Evolutionary conservation across 495 filamentous ascomycete genomes (phyloP).

Genomic region (Neurospora sp.): DNA sequence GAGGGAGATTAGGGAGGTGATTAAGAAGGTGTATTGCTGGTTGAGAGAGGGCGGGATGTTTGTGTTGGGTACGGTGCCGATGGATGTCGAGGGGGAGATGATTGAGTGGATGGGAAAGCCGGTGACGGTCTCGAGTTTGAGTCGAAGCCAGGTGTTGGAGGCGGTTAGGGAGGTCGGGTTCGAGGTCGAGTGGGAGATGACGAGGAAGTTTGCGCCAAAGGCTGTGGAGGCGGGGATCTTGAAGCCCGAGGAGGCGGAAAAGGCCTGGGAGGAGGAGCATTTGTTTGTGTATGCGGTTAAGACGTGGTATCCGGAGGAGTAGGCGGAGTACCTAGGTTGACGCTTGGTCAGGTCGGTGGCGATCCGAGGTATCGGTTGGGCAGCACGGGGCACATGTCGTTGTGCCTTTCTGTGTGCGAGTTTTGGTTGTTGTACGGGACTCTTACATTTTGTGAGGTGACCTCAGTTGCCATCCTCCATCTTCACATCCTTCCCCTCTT

Average conservation of each 20-base stretch:
- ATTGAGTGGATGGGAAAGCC: conserved; percentile 12
- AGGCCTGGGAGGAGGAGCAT: conserved; percentile 17
- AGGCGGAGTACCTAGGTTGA: not conserved
- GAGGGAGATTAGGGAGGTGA: conserved; percentile 1
- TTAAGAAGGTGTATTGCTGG: not conserved
- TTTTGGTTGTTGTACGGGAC: not conserved
- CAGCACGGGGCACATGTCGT: not conserved
- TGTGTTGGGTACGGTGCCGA: conserved; percentile 8
- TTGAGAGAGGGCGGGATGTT: conserved; percentile 11
- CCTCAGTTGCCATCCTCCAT: conserved; percentile 21
- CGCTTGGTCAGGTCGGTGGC: not conserved
- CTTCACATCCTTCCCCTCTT: not conserved
- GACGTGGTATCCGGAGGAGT: not conserved
- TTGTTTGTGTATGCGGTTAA: conserved; percentile 13
- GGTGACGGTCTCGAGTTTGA: conserved; percentile 7
- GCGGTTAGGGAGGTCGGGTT: conserved; percentile 8
- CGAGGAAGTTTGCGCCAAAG: conserved; percentile 5
- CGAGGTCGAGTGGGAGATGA: conserved; percentile 2
- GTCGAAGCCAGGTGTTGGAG: not conserved
- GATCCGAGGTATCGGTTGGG: not conserved
- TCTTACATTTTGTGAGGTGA: not conserved
- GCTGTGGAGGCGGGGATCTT: conserved; percentile 12
- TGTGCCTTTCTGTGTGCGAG: not conserved
- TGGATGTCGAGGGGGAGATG: conserved; percentile 3
- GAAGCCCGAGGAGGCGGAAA: not conserved